Percentiles rank a stretch among this genome's conserved stretches.
phyloP scores from a whole-genome alignment of 768 basidiomycete species.

The Suillus subluteus region DNA sequence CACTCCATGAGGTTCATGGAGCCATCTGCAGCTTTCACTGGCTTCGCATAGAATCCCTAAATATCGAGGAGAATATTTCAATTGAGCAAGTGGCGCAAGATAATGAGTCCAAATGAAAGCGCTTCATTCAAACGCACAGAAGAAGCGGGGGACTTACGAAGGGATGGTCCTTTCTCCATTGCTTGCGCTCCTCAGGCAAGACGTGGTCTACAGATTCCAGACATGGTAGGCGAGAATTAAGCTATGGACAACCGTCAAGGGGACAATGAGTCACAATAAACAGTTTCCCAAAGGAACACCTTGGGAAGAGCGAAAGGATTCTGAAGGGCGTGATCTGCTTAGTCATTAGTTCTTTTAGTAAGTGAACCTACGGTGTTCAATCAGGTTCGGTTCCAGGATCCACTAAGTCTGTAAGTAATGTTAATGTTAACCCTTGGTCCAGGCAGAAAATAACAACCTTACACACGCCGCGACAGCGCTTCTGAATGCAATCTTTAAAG shows the following conservation, averaged over 20 bases:
- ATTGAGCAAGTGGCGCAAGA: slow-evolving; percentile 6
- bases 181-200: slow-evolving; percentile 97
- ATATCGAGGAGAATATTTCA: slow-evolving; percentile 10
- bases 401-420: too few relatives aligned
- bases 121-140: slow-evolving; percentile 1
- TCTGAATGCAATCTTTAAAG: neutral
- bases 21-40: slow-evolving; percentile 86
- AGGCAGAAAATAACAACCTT: neutral
- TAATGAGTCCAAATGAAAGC: slow-evolving; percentile 13
- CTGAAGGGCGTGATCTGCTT: neutral
- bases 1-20: slow-evolving; percentile 97
- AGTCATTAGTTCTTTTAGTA: neutral
- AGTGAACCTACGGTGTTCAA: neutral
- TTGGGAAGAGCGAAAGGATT: neutral
- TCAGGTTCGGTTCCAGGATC: neutral
- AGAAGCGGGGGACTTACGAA: slow-evolving; percentile 65
- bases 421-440: neutral
- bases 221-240: slow-evolving; percentile 49
- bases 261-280: slow-evolving; percentile 2
- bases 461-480: neutral
- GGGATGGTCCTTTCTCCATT: slow-evolving; percentile 99
- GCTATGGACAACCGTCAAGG: neutral
- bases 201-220: slow-evolving; percentile 91
- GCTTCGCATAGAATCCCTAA: slow-evolving; percentile 97
- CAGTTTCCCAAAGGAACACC: neutral